phyloP scores from a whole-genome alignment of 495 filamentous ascomycete species.

The Parachaetomium inaequale region DNA sequence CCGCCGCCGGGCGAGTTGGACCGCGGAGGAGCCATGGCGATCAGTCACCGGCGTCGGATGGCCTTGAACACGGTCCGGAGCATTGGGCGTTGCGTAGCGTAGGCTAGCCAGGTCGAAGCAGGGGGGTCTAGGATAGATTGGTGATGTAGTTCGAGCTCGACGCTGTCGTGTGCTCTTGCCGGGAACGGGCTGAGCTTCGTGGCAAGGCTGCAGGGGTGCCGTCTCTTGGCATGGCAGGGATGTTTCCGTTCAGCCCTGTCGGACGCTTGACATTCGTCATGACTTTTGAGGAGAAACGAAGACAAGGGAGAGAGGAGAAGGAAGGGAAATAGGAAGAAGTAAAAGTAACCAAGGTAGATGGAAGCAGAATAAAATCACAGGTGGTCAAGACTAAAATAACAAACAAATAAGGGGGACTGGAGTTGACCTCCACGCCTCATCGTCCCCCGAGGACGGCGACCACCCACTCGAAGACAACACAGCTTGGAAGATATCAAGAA shows the following conservation, averaged over 20 bases:
- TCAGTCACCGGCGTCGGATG: slow-evolving; percentile 45
- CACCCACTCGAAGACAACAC: too few relatives aligned
- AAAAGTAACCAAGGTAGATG: background rate
- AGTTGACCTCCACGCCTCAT: background rate
- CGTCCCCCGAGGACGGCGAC: too few relatives aligned
- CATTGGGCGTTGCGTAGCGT: slow-evolving; percentile 16
- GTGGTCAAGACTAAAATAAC: too few relatives aligned
- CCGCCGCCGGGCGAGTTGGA: slow-evolving; percentile 20
- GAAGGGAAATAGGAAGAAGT: background rate
- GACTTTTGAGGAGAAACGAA: too few relatives aligned
- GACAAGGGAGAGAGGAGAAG: background rate
- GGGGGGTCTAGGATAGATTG: background rate
- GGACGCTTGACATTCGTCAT: too few relatives aligned
- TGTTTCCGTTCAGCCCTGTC: too few relatives aligned
- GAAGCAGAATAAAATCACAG: too few relatives aligned
- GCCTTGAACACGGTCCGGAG: slow-evolving; percentile 33
- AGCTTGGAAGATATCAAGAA: too few relatives aligned
- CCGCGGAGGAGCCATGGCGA: slow-evolving; percentile 37
- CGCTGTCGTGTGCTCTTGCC: background rate
- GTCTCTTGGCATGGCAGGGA: background rate
- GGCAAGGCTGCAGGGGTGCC: slow-evolving; percentile 2
- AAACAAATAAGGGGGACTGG: too few relatives aligned
- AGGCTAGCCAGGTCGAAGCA: background rate
- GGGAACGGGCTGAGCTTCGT: too few relatives aligned
- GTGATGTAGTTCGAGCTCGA: background rate